A percentile compares a stretch with the other conserved stretches of the same genome.
Conservation (phyloP, 2,329 filamentous ascomycete genomes). For the Xylariaceae sp. region DNA sequence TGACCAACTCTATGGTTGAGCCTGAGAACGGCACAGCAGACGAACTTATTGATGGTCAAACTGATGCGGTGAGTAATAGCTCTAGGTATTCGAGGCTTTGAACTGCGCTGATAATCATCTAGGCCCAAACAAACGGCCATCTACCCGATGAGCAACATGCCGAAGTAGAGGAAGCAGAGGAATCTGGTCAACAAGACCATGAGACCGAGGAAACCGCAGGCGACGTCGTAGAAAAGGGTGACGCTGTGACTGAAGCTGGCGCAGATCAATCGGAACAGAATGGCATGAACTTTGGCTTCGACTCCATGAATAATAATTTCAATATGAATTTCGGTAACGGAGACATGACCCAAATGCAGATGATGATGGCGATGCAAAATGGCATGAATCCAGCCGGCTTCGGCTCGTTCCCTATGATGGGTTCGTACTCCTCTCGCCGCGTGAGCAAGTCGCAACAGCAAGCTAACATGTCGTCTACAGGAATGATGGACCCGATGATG, state of each 20-base stretch:
- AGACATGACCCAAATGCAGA: conserved; percentile 73
- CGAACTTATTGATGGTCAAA: not conserved
- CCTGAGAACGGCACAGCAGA: conserved; percentile 1
- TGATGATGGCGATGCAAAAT: conserved; percentile 73
- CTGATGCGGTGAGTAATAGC: conserved; percentile 9
- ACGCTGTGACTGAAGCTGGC: conserved; percentile 29
- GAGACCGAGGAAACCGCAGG: conserved; percentile 11
- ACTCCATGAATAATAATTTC: conserved; percentile 45
- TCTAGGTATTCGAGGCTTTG: not conserved
- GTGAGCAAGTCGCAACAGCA: conserved; percentile 11
- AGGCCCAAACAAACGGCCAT: conserved; percentile 12
- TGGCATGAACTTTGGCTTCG: conserved; percentile 31
- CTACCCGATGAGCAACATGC: conserved; percentile 14
- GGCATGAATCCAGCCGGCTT: conserved; percentile 54
- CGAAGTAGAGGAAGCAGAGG: conserved; percentile 17
- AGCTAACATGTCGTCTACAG: conserved; percentile 40
- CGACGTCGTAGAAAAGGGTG: conserved; percentile 28
- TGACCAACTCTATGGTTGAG: conserved; percentile 9
- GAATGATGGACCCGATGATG: conserved; percentile 80
- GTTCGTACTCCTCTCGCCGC: conserved; percentile 43
- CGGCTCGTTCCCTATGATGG: conserved; percentile 72
- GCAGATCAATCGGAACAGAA: conserved; percentile 30
- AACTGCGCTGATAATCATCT: conserved; percentile 9
- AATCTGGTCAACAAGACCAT: conserved; percentile 15
- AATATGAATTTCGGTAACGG: conserved; percentile 58